Base-by-base conservation (phyloP, 78 protist genomes). In the Emiliania huxleyi region DNA sequence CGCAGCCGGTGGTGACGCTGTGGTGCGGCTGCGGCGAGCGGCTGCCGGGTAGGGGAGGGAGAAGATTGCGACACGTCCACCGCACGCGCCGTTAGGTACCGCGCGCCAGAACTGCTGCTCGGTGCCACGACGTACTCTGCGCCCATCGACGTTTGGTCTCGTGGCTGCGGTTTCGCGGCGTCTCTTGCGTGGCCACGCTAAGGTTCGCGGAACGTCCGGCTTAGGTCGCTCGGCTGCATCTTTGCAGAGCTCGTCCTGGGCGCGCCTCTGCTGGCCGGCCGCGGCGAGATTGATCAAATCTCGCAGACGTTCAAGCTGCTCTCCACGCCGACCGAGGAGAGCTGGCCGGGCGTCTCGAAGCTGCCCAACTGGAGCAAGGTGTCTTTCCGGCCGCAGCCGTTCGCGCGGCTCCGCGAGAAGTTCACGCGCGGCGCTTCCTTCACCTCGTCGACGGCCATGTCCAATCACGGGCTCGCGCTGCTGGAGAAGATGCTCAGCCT, bases 131-230 rank as follows among this genome's bases (percentile, higher is more conserved):
- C 35, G 38, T 43, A 93, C 52, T 18, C 33, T 18, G 48, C 94
- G 0, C 73, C 93, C 42, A 62, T 95, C 48, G 96, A 93, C 81
- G 75, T 95, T 23, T 62, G 75, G 75, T 94, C 98, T 18, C 94
- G 96, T 5, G 99, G 99, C 38, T 97, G 99, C 95, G 98, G 98
- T 71, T 96, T 99, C 38, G 99, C 99, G 11, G 94, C n/a, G n/a
- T n/a, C n/a, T n/a, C n/a, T n/a, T n/a, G n/a, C n/a, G n/a, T n/a
- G n/a, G n/a, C n/a, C n/a, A n/a, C n/a, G n/a, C n/a, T n/a, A n/a
- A n/a, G n/a, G n/a, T n/a, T n/a, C n/a, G n/a, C n/a, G n/a, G n/a
- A n/a, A 49, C 62, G 26, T 15, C 62, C 26, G 26, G 4, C 62
- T 23, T n/a, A n/a, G n/a, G n/a, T 94, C 98, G 23, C 94, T 96